A percentile compares a stretch with the other conserved stretches of the same genome.
Evolutionary conservation across 805 yeast genomes (phyloP).

Genomic region (Wickerhamomyces strasburgensis): DNA sequence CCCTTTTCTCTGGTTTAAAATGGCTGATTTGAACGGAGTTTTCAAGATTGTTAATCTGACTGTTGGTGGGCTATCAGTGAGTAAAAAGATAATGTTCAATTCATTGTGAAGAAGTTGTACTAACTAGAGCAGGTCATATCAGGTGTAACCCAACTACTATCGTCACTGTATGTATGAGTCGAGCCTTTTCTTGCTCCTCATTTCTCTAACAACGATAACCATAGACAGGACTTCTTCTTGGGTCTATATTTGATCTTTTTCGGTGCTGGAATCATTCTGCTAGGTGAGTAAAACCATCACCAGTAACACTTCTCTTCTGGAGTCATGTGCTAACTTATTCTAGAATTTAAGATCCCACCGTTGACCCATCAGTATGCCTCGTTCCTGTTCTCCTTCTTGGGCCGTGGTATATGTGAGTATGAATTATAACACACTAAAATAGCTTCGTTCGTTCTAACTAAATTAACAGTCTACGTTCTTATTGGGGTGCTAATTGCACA

Average conservation of each 20-base stretch:
- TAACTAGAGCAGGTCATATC: conserved; percentile 15
- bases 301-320: no score
- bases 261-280: conserved; percentile 48
- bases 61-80: conserved; percentile 38
- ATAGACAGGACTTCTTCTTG: conserved; percentile 39
- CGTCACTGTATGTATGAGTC: conserved; percentile 36
- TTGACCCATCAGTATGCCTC: conserved; percentile 61
- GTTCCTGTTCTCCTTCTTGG: conserved; percentile 59
- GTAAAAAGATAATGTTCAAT: conserved; percentile 17
- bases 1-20: conserved; percentile 1
- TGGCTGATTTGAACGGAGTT: conserved; percentile 25
- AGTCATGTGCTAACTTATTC: conserved; percentile 2
- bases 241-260: conserved; percentile 54
- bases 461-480: conserved; percentile 40
- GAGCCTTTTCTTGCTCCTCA: background rate
- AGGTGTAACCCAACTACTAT: conserved; percentile 23
- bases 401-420: conserved; percentile 61
- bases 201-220: background rate
- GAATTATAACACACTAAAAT: background rate
- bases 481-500: conserved; percentile 45
- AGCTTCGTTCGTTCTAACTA: conserved; percentile 1
- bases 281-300: conserved; percentile 33
- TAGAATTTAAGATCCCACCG: conserved; percentile 43
- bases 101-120: background rate
- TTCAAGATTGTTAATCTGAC: conserved; percentile 43